Evolutionary conservation across 1,284 basidiomycete species (phyloP).

Genomic region (Macrocystidia cucumis): DNA sequence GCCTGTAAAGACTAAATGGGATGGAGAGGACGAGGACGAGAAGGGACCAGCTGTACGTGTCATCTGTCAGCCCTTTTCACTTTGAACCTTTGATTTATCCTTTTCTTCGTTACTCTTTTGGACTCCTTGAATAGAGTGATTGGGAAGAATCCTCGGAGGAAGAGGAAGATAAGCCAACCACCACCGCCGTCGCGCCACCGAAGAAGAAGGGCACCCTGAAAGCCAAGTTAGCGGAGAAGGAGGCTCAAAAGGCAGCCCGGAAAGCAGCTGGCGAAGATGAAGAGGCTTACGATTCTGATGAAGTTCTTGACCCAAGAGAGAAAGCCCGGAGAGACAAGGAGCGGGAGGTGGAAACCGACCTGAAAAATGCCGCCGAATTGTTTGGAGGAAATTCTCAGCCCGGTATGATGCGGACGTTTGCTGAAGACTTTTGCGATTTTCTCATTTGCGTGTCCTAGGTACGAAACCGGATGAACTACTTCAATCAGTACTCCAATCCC

Average conservation of each 20-base stretch:
- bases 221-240: conserved; percentile 85
- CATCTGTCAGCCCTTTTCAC: conserved; percentile 2
- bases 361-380: conserved; percentile 76
- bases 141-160: conserved; percentile 91
- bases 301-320: conserved; percentile 73
- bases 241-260: conserved; percentile 53
- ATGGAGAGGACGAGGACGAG: conserved; percentile 85
- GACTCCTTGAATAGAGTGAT: conserved; percentile 56
- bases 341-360: conserved; percentile 76
- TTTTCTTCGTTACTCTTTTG: conserved; percentile 5
- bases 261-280: conserved; percentile 31
- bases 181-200: conserved; percentile 47
- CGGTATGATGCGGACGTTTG: too few relatives aligned
- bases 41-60: conserved; percentile 44
- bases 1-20: conserved; percentile 55
- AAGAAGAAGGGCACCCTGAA: conserved; percentile 92
- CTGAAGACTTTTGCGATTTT: too few relatives aligned
- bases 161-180: conserved; percentile 49
- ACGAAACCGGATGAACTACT: conserved; percentile 62
- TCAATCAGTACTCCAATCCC: conserved; percentile 61
- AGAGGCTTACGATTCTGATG: conserved; percentile 65
- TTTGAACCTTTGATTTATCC: conserved; percentile 2
- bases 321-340: conserved; percentile 72
- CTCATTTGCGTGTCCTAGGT: conserved; percentile 28
- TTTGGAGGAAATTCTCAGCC: too few relatives aligned